Base-by-base conservation (phyloP, 805 yeast species). In the Kazachstania viticola region DNA sequence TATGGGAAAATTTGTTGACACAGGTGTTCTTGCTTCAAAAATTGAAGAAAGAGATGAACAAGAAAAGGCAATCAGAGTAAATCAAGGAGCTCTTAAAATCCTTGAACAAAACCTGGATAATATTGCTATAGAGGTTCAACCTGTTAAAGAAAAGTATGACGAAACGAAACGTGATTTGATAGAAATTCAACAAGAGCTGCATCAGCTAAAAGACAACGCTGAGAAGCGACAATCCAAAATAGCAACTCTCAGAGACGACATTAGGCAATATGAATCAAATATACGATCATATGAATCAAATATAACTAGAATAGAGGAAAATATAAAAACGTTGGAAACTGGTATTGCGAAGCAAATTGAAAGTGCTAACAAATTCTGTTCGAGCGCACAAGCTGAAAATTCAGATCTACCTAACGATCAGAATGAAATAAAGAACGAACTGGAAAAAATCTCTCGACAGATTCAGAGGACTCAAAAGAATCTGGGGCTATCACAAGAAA, bases 401-500 rank as follows among this genome's bases (percentile, higher is more conserved):
- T 36, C 52, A 4, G 62, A 58, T 0, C 50, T 64, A 18, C 58
- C 58, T 0, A 67, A 66, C 25, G 60, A 69, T 2, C 53, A 60
- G 12, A 71, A 71, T 5, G 60, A 65, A 2, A 67, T 79, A 9
- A 66, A 64, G 16, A 39, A 47, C 3, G 78, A 74, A 44, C 63
- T 73, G 31, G 59, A 56, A 16, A 58, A 52, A 14, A 60, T 75
- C 12, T 64, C 69, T 14, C 44, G 49, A 21, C 64, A 65, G 14
- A 65, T 79, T 13, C 57, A 62, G 30, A 64, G 61, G 32, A 71
- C 75, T 3, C 80, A 79, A 41, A 56, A 55, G 26, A 54, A 58
- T 16, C 51, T 75, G 11, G 82, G 80, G 1, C 61, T 69, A 34
- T 51, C 75, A 0, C 67, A 71, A 29, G 78, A 73, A 30, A 69